These are phyloP conservation scores for Chaetoceros muelleri DNA, from an alignment of 108 stramenopile species.

Conservation along the genomic window DNA sequence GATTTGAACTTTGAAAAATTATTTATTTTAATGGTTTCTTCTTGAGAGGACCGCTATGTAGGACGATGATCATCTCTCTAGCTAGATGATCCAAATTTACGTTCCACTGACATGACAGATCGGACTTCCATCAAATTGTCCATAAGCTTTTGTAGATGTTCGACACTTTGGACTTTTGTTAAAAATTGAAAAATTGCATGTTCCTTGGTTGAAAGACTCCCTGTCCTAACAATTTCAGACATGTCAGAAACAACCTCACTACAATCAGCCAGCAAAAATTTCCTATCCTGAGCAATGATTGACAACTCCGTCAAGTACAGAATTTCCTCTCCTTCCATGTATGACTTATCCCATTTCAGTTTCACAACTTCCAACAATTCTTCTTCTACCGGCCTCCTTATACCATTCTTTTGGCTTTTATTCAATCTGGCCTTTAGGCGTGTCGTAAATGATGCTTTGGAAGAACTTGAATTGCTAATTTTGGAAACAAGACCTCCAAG, in stretches of 20 bases:
- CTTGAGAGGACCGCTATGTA: no score
- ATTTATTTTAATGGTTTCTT: no score
- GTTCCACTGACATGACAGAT: constrained; percentile 75
- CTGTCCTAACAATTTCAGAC: constrained; percentile 69
- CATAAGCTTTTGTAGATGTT: constrained; percentile 68
- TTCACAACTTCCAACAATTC: constrained; percentile 19
- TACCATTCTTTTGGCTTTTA: no score
- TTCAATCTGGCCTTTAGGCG: background rate
- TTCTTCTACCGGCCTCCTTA: background rate
- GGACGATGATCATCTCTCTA: no score
- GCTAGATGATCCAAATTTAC: constrained; percentile 18
- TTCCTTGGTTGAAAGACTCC: constrained; percentile 58
- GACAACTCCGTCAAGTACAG: constrained; percentile 52
- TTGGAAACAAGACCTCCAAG: background rate
- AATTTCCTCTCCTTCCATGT: constrained; percentile 24
- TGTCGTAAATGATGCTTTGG: background rate
- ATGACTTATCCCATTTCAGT: constrained; percentile 35
- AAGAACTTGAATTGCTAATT: background rate
- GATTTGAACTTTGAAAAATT: no score
- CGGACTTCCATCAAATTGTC: constrained; percentile 55
- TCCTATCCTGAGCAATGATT: constrained; percentile 60
- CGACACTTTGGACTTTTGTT: constrained; percentile 48
- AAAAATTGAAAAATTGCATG: constrained; percentile 71
- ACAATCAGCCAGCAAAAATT: constrained; percentile 75
- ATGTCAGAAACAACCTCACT: constrained; percentile 68